Percentiles rank a stretch among this genome's conserved stretches.
phyloP scores from a whole-genome alignment of 805 yeast species.

The Metschnikowia similis region DNA sequence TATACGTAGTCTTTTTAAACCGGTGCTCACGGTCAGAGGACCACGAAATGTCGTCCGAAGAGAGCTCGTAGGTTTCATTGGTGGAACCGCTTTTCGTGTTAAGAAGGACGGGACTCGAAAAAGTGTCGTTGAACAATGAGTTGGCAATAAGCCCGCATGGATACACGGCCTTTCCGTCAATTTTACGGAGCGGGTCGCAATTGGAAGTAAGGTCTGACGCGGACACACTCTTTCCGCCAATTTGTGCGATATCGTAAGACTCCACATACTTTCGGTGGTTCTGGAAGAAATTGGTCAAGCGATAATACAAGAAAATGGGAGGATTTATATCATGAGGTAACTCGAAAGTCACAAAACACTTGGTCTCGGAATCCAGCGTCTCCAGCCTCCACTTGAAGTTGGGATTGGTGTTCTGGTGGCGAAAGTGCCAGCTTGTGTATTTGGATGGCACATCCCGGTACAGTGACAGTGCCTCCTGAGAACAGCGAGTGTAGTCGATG shows the following conservation, averaged over 20 bases:
- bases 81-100: constrained; percentile 40
- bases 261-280: constrained; percentile 92
- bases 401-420: constrained; percentile 33
- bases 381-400: constrained; percentile 63
- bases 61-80: constrained; percentile 42
- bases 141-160: constrained; percentile 97
- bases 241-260: constrained; percentile 75
- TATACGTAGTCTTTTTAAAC: constrained; percentile 70
- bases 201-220: constrained; percentile 42
- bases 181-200: constrained; percentile 39
- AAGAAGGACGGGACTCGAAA: constrained; percentile 48
- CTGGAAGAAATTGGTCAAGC: constrained; percentile 85
- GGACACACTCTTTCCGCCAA: constrained; percentile 69
- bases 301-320: constrained; percentile 76
- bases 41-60: constrained; percentile 78
- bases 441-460: constrained; percentile 55
- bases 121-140: constrained; percentile 86
- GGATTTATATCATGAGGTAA: constrained; percentile 66
- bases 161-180: constrained; percentile 50
- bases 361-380: constrained; percentile 33
- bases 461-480: constrained; percentile 28
- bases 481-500: constrained; percentile 75
- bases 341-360: constrained; percentile 68
- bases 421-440: constrained; percentile 61
- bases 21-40: constrained; percentile 59